Conservation (phyloP, 2,329 filamentous ascomycete genomes). For the Phialocephala sp. region DNA sequence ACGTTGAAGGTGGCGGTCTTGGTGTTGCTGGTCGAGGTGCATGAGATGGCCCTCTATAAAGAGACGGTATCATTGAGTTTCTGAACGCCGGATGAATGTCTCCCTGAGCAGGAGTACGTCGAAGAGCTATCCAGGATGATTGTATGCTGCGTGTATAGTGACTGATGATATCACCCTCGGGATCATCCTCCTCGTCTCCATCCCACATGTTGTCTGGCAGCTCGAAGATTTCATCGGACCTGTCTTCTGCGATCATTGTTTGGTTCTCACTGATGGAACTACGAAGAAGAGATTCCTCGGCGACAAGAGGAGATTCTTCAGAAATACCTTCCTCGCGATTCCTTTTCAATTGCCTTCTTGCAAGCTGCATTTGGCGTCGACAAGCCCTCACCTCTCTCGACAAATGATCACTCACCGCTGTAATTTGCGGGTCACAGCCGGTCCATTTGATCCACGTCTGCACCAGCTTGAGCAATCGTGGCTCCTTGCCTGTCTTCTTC, state of each 20-base stretch:
- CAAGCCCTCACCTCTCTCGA: conserved; percentile 27
- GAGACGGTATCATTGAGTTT: conserved; percentile 10
- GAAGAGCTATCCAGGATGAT: not conserved
- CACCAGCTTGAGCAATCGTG: conserved; percentile 30
- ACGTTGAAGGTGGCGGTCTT: not conserved
- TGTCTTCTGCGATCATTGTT: not conserved
- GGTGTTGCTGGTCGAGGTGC: conserved; percentile 1
- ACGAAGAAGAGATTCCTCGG: not conserved
- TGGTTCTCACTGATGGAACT: not conserved
- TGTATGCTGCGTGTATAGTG: not conserved
- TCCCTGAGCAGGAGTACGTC: not conserved
- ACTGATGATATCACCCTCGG: conserved; percentile 31
- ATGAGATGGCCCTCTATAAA: not conserved
- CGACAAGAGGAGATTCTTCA: not conserved
- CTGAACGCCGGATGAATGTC: conserved; percentile 27
- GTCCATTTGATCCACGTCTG: conserved; percentile 32
- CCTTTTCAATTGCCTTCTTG: conserved; percentile 15
- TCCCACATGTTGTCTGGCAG: conserved; percentile 11
- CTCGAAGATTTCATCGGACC: not conserved
- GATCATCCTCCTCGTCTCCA: conserved; percentile 20
- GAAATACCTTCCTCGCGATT: conserved; percentile 14
- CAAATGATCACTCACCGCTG: conserved; percentile 15
- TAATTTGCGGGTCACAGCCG: conserved; percentile 12
- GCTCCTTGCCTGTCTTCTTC: conserved; percentile 23
- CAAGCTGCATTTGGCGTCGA: conserved; percentile 27